Percentiles rank a stretch among this genome's conserved stretches.
phyloP scores from a whole-genome alignment of 306 rosid species.

The Begonia loranthoides region DNA sequence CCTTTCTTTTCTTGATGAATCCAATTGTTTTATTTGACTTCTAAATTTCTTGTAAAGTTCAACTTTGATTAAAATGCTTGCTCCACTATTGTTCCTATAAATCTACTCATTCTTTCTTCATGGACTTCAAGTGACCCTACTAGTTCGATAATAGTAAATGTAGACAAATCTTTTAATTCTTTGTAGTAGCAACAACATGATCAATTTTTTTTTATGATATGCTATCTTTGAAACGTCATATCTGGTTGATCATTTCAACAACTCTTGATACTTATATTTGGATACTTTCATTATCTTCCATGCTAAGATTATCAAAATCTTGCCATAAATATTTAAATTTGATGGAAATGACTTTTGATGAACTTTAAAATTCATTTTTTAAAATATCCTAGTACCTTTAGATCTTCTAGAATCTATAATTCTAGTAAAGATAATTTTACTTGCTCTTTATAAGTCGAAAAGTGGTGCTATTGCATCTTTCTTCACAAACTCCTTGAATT shows the following conservation, averaged over 20 bases:
- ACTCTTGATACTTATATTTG: background rate
- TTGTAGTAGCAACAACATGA: background rate
- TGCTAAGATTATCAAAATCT: conserved; percentile 4
- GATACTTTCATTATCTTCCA: background rate
- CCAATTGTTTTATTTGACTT: too few relatives aligned
- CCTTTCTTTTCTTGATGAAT: background rate
- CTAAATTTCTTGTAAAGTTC: background rate
- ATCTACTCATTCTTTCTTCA: too few relatives aligned
- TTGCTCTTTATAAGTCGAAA: background rate
- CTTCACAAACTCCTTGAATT: too few relatives aligned
- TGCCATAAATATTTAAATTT: background rate
- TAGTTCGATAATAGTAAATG: background rate
- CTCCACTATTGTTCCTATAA: background rate
- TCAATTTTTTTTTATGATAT: background rate
- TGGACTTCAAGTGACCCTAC: background rate
- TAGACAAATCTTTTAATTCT: conserved; percentile 4
- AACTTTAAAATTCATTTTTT: too few relatives aligned
- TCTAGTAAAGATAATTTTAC: background rate
- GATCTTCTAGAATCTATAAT: background rate
- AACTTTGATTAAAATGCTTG: background rate
- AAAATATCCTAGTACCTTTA: background rate
- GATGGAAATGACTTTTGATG: background rate
- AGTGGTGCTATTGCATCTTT: too few relatives aligned
- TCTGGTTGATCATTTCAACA: background rate
- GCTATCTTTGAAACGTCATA: background rate